Conservation (phyloP, 2,329 filamentous ascomycete species). For the Ophiocordyceps unilateralis region DNA sequence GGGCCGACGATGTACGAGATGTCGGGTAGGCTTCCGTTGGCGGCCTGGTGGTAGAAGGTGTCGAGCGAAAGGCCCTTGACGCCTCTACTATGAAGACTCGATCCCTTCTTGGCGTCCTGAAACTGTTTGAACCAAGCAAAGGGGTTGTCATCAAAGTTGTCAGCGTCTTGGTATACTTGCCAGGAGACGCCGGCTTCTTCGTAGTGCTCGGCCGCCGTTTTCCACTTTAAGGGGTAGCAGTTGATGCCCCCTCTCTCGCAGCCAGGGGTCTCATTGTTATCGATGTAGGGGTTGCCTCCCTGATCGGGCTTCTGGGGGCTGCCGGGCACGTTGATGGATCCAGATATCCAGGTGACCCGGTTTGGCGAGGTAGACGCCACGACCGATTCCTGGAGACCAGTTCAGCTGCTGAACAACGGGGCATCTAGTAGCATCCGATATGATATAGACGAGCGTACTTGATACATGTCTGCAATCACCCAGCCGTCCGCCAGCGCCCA, state of each 20-base stretch:
- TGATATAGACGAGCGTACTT: slow-evolving; percentile 6
- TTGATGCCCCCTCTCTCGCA: slow-evolving; percentile 26
- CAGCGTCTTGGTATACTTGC: slow-evolving; percentile 30
- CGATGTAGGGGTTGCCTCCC: slow-evolving; percentile 27
- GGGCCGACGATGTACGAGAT: slow-evolving; percentile 34
- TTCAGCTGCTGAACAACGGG: background rate
- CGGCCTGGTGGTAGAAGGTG: slow-evolving; percentile 30
- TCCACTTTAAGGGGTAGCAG: slow-evolving; percentile 37
- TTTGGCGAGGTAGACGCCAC: slow-evolving; percentile 36
- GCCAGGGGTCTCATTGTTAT: slow-evolving; percentile 29
- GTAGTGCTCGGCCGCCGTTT: slow-evolving; percentile 30
- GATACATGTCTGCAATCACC: slow-evolving; percentile 39
- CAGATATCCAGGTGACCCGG: slow-evolving; percentile 30
- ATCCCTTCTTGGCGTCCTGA: slow-evolving; percentile 23
- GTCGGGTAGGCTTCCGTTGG: slow-evolving; percentile 31
- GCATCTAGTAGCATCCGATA: background rate
- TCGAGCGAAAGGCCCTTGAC: slow-evolving; percentile 28
- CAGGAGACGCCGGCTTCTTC: slow-evolving; percentile 29
- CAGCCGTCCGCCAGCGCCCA: slow-evolving; percentile 36
- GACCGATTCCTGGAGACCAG: slow-evolving; percentile 23
- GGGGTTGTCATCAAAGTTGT: slow-evolving; percentile 37
- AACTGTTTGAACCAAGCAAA: slow-evolving; percentile 35
- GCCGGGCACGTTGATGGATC: slow-evolving; percentile 32
- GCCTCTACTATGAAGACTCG: slow-evolving; percentile 25
- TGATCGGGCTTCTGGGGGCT: slow-evolving; percentile 19